Evolutionary conservation across 2,329 filamentous ascomycete genomes (phyloP).

Genomic region (Fonsecaea pedrosoi): DNA sequence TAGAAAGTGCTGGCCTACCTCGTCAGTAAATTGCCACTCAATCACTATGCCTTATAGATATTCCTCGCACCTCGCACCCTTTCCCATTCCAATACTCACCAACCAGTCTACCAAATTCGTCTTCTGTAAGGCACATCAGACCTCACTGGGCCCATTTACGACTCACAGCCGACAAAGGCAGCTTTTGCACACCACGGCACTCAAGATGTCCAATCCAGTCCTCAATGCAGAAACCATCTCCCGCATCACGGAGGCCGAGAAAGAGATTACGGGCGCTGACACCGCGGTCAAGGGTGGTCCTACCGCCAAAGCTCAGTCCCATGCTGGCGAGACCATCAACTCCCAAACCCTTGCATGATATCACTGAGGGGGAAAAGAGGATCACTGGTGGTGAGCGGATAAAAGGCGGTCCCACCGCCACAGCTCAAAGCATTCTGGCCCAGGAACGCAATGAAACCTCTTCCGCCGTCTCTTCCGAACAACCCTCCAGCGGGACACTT

Average conservation of each 20-base stretch:
- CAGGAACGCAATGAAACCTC: conserved; percentile 11
- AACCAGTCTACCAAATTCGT: background rate
- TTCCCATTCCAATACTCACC: background rate
- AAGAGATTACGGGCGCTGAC: conserved; percentile 46
- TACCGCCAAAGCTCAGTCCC: conserved; percentile 51
- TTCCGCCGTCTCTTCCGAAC: background rate
- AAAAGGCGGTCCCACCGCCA: conserved; percentile 7
- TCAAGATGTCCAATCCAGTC: conserved; percentile 14
- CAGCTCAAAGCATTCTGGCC: conserved; percentile 17
- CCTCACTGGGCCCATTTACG: background rate
- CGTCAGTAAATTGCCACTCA: background rate
- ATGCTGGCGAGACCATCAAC: conserved; percentile 45
- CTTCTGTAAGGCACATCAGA: background rate
- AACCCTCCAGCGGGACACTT: conserved; percentile 4
- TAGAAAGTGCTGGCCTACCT: background rate
- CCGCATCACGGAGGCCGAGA: conserved; percentile 50
- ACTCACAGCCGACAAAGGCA: background rate
- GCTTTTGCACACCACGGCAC: background rate
- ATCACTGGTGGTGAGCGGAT: conserved; percentile 45
- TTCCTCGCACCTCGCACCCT: background rate
- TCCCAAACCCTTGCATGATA: conserved; percentile 48
- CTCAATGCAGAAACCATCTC: conserved; percentile 45
- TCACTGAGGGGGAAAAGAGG: conserved; percentile 50
- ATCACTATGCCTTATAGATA: background rate
- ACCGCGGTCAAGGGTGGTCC: conserved; percentile 48